These are phyloP conservation scores for Cyclotella sp. DNA, from an alignment of 108 stramenopile genomes.

Conservation along the genomic window DNA sequence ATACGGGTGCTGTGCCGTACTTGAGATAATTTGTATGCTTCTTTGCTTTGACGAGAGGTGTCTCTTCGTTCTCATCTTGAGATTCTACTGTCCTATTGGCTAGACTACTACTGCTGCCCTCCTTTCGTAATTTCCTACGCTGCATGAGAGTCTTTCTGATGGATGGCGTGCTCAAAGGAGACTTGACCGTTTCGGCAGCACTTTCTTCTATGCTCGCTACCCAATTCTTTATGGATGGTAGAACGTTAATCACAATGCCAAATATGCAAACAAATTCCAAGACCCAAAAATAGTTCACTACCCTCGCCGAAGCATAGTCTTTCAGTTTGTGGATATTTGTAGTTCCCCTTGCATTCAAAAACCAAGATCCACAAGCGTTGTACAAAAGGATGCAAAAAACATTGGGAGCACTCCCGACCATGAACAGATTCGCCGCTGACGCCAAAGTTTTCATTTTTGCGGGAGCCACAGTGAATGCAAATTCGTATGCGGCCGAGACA, in stretches of 20 bases:
- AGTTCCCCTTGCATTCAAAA: constrained; percentile 60
- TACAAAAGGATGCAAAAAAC: constrained; percentile 76
- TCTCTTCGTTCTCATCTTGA: constrained; percentile 47
- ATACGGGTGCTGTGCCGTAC: constrained; percentile 65
- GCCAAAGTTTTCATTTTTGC: constrained; percentile 78
- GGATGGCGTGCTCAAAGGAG: constrained; percentile 55
- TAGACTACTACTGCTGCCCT: constrained; percentile 10
- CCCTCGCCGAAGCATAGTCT: constrained; percentile 72
- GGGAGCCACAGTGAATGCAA: constrained; percentile 83
- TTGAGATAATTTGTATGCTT: constrained; percentile 69
- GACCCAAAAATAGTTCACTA: constrained; percentile 78
- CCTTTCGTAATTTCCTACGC: constrained; percentile 33
- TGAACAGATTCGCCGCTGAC: constrained; percentile 81
- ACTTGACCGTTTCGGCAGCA: constrained; percentile 66
- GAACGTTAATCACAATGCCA: constrained; percentile 71
- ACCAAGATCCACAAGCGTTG: constrained; percentile 70
- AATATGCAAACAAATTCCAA: constrained; percentile 64
- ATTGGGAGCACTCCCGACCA: constrained; percentile 86
- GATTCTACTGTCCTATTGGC: background rate
- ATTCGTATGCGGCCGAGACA: constrained; percentile 85
- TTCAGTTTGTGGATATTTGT: constrained; percentile 64
- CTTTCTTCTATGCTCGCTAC: constrained; percentile 69
- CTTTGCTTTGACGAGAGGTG: constrained; percentile 59
- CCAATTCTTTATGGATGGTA: constrained; percentile 66
- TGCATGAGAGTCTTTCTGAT: constrained; percentile 42